Evolutionary conservation across 192 early-diverging fungal species (phyloP).

Genomic region (Cetraspora pellucida): DNA sequence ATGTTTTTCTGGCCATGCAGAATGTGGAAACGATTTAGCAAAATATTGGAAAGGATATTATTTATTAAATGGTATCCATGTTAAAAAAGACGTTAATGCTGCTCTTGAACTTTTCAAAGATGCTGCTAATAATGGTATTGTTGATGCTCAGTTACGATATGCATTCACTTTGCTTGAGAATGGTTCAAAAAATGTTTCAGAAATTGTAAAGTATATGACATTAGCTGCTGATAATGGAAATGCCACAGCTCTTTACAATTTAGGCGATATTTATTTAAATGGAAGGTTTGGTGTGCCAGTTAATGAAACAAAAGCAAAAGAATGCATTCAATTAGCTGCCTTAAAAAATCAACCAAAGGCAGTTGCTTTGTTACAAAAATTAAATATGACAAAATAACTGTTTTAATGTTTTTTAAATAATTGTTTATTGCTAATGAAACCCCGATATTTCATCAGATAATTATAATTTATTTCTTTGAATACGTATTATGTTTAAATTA

Average conservation of each 20-base stretch:
- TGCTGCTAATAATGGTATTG: conserved; percentile 22
- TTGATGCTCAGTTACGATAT: conserved; percentile 28
- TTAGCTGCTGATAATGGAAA: conserved; percentile 20
- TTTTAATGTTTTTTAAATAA: too few species aligned
- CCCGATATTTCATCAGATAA: too few species aligned
- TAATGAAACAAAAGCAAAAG: neutral
- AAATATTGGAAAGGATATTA: conserved; percentile 32
- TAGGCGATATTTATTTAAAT: conserved; percentile 13
- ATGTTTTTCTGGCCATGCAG: conserved; percentile 15
- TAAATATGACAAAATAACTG: too few species aligned
- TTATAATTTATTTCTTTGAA: too few species aligned
- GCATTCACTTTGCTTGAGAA: neutral
- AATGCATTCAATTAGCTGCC: conserved; percentile 9
- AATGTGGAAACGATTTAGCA: neutral
- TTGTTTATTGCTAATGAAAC: too few species aligned
- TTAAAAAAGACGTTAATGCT: neutral
- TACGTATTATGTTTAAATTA: too few species aligned
- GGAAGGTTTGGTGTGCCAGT: neutral
- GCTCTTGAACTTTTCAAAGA: neutral
- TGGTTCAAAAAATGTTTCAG: neutral
- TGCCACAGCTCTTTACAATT: neutral
- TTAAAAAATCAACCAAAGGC: conserved; percentile 21
- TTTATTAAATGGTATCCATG: conserved; percentile 9
- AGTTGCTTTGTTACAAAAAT: neutral
- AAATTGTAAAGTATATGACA: conserved; percentile 5